Conservation (phyloP, 1,139 yeast genomes). For the Candida pseudocylindracea region DNA sequence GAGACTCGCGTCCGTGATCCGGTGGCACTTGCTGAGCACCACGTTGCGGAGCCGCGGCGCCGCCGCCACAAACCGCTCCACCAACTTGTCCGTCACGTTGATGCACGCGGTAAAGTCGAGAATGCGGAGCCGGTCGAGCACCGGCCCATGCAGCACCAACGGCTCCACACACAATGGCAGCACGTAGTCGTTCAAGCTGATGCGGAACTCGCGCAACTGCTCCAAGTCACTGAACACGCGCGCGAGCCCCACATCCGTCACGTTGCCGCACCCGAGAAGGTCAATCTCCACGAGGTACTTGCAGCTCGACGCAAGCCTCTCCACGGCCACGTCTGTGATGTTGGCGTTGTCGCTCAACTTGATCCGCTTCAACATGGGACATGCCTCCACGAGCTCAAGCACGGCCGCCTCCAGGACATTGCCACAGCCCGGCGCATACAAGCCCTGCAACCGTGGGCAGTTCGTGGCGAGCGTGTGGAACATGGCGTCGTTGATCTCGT, state of each 20-base stretch:
- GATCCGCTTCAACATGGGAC: conserved; percentile 64
- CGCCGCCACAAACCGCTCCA: conserved; percentile 44
- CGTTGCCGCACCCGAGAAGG: conserved; percentile 59
- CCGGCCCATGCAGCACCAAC: conserved; percentile 3
- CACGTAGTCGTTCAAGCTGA: conserved; percentile 34
- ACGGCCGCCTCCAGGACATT: conserved; percentile 46
- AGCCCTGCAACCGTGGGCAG: conserved; percentile 68
- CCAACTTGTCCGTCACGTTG: conserved; percentile 59
- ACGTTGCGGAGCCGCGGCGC: conserved; percentile 82
- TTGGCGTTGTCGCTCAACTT: conserved; percentile 54
- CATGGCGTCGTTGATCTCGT: conserved; percentile 38
- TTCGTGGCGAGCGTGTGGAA: conserved; percentile 45
- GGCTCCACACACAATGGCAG: conserved; percentile 10
- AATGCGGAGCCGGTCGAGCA: conserved; percentile 36
- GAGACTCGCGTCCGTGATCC: conserved; percentile 67
- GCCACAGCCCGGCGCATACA: conserved; percentile 75
- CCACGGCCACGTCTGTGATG: conserved; percentile 49
- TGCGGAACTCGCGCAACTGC: conserved; percentile 64
- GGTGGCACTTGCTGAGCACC: conserved; percentile 73
- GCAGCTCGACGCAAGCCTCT: conserved; percentile 43
- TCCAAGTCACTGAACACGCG: conserved; percentile 41
- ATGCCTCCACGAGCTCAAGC: conserved; percentile 29
- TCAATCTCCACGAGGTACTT: conserved; percentile 76
- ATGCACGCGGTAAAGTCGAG: conserved; percentile 75
- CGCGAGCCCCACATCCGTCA: conserved; percentile 40